Evolutionary conservation across 345 rosid genomes (phyloP), one percentile per base, ranked within the genome.

Genomic region (Cardamine resedifolia): DNA sequence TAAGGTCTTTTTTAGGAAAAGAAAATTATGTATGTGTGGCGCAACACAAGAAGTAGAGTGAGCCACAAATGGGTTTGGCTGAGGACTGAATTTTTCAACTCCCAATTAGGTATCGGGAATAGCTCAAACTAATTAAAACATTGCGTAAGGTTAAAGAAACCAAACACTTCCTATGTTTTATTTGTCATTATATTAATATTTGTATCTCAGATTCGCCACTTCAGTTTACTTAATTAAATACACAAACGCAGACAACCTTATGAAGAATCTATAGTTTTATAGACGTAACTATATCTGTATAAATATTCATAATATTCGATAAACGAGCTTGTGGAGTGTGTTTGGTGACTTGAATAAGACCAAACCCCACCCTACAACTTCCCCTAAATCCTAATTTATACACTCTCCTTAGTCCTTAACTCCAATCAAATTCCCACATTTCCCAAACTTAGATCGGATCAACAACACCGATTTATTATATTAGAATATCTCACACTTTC

Each of bases 31-130:
- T 62, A 41, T 50, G 33, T 65, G 73, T 74, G 78, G 78, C 38
- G 62, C 28, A 74, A 67, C 73, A 62, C 34, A 76, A 67, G 75
- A 76, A 64, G 51, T 64, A n/a, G 47, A 76, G 51, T 64, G 75
- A 70, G 41, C 75, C 75, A 63, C 71, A 76, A 47, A 70, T 8
- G 71, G 45, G 76, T 70, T 70, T 64, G 75, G 80, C 80, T 70
- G 38, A 64, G 43, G 66, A 57, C 71, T 77, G 76, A 70, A 58
- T 48, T 70, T 64, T 77, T 7, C 58, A 70, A 77, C 67, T 77
- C 80, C 63, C 47, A 70, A 70, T 77, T 77, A 70, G 74, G 76
- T 72, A 59, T 77, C 11, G 80, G 73, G 80, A 77, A 77, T 73
- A 66, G 77, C 39, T 66, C 58, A 60, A 65, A 43, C 64, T 77